Evolutionary conservation across 2,329 filamentous ascomycete genomes (phyloP).

Genomic region (Sporothrix luriei): DNA sequence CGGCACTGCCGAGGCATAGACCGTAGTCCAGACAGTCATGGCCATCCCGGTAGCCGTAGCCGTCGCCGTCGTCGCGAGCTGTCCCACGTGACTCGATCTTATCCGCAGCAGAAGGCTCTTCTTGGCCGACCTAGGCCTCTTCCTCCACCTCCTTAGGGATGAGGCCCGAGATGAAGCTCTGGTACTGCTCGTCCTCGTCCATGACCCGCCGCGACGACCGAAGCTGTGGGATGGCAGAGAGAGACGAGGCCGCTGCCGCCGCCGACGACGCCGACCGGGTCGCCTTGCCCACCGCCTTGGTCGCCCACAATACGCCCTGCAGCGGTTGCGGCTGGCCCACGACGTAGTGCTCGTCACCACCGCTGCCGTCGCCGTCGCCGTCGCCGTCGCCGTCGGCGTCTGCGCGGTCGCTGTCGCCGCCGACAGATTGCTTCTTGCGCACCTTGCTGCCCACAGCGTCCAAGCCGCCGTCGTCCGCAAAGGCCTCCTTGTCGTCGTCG

Average conservation of each 20-base stretch:
- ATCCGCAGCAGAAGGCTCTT: background rate
- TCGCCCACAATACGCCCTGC: slow-evolving; percentile 37
- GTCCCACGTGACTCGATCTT: background rate
- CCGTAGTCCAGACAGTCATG: slow-evolving; percentile 17
- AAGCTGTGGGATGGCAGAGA: slow-evolving; percentile 28
- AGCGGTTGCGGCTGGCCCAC: slow-evolving; percentile 33
- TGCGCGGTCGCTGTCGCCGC: background rate
- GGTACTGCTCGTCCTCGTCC: slow-evolving; percentile 52
- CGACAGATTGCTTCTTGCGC: slow-evolving; percentile 40
- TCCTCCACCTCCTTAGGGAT: slow-evolving; percentile 42
- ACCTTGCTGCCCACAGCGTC: background rate
- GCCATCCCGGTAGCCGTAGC: background rate
- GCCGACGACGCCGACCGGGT: background rate
- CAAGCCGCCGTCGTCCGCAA: background rate
- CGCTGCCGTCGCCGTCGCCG: background rate
- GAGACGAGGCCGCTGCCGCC: background rate
- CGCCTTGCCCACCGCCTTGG: slow-evolving; percentile 24
- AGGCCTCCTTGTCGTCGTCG: background rate
- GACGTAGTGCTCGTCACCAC: slow-evolving; percentile 23
- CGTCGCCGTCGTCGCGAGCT: background rate
- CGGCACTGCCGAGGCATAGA: background rate
- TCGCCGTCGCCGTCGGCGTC: slow-evolving; percentile 2
- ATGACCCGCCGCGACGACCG: slow-evolving; percentile 38
- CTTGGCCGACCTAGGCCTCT: slow-evolving; percentile 8
- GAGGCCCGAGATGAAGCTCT: slow-evolving; percentile 49